phyloP scores from a whole-genome alignment of 305 asterid genomes.

The Solanum hybrid region DNA sequence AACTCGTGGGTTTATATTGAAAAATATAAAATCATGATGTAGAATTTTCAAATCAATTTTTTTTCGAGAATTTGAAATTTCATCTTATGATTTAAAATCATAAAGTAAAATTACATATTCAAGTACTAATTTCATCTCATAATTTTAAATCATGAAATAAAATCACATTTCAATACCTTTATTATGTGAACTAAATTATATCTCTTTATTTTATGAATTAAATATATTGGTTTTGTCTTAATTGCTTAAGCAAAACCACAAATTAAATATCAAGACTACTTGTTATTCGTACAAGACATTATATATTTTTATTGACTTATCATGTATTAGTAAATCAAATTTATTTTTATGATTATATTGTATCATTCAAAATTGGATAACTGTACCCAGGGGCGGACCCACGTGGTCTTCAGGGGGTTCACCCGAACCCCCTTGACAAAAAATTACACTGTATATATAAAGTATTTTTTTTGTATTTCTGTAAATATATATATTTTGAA shows the following conservation, averaged over 20 bases:
- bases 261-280: no score
- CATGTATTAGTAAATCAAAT: not conserved
- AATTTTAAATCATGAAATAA: not conserved
- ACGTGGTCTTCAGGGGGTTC: no score
- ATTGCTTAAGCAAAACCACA: not conserved
- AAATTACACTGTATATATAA: no score
- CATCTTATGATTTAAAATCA: not conserved
- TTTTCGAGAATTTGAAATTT: not conserved
- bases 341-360: not conserved
- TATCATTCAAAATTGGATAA: no score
- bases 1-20: not conserved
- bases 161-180: not conserved
- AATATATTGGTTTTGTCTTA: not conserved
- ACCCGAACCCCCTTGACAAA: no score
- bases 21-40: not conserved
- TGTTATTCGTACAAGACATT: not conserved
- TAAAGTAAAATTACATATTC: not conserved
- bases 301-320: no score
- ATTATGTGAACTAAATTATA: not conserved
- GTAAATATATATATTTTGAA: no score
- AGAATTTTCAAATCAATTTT: rapidly evolving
- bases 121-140: not conserved
- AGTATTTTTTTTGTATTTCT: no score
- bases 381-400: no score
- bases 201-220: not conserved